Evolutionary conservation across 768 basidiomycete species (phyloP), one percentile per base, ranked within the genome.

Genomic region (Lactifluus pinguis): DNA sequence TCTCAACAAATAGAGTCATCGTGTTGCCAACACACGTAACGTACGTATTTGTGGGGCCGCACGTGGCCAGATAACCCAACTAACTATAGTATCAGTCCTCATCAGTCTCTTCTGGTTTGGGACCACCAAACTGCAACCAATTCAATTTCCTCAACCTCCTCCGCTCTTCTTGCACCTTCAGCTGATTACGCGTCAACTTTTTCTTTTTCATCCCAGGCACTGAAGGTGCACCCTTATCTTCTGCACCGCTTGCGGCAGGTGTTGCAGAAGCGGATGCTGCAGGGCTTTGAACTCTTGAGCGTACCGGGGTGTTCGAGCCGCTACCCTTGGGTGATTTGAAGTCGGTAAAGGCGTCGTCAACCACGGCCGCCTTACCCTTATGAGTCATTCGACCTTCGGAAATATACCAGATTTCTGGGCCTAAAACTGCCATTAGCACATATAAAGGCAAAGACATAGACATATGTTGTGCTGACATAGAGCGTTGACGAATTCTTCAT

Each of bases 401-500:
- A 68, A 98, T 84, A 69, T 95, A 81, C 95, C 95, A 98, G 65
- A 95, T 94, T 75, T 98, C 94, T 49, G 89, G 85, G 69, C 89
- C 89, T 89, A 53, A 49, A 53, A 59, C 64, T 48, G 44, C 14
- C 15, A 49, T 59, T 51, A 60, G 55, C 48, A 73, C 34, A 72
- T 67, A 34, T 70, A 39, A 8, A 51, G 15, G 53, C 54, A 21
- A 53, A 71, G 69, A 62, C 25, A 58, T 30, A 59, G 69, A 62
- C 25, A 58, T 30, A 59, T 57, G 29, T 29, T 55, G 55, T 25
- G 79, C 87, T 71, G 70, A 91, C 89, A 91, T 53, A 93, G 76
- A 13, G 90, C 85, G 39, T 81, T 77, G 14, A 93, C 87, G 66
- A 92, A 94, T 76, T 93, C 91, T 66, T 85, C 77, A 74, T 95